phyloP scores from a whole-genome alignment of 1,284 basidiomycete species.

The Grifola frondosa region DNA sequence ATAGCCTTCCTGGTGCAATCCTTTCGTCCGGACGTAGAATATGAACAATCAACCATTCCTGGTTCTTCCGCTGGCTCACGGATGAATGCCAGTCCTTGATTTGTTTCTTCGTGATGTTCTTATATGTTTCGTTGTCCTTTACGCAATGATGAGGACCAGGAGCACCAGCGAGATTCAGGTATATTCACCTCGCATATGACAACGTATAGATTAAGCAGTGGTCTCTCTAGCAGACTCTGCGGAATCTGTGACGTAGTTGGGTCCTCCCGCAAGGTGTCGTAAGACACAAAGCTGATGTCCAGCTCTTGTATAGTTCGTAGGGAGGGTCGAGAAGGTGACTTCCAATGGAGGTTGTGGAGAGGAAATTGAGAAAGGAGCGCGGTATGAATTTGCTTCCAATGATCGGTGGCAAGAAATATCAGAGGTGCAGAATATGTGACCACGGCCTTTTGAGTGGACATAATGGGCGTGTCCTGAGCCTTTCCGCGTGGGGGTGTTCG shows the following conservation, averaged over 20 bases:
- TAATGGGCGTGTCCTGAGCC: conserved; percentile 9
- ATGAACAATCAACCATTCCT: conserved; percentile 89
- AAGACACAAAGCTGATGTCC: conserved; percentile 69
- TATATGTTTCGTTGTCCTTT: conserved; percentile 87
- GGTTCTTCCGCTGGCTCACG: conserved; percentile 69
- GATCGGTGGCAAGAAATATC: conserved; percentile 62
- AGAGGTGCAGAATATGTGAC: conserved; percentile 68
- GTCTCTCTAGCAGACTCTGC: conserved; percentile 78
- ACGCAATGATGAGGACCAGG: conserved; percentile 11
- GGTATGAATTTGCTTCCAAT: conserved; percentile 68
- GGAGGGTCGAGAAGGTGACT: conserved; percentile 63
- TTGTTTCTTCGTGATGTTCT: conserved; percentile 74
- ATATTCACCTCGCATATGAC: conserved; percentile 80
- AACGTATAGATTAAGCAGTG: conserved; percentile 83
- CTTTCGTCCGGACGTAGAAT: conserved; percentile 72
- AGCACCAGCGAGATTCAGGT: not conserved
- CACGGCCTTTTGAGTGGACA: conserved; percentile 45
- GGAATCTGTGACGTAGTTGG: conserved; percentile 70
- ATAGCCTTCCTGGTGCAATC: conserved; percentile 63
- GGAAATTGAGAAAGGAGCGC: conserved; percentile 77
- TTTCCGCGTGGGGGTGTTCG: not conserved
- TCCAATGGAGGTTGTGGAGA: conserved; percentile 90
- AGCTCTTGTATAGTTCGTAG: conserved; percentile 87
- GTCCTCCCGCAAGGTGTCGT: conserved; percentile 73
- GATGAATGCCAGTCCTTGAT: conserved; percentile 88